These are phyloP conservation scores for Trichomonas tenax DNA, from an alignment of 208 protist genomes.

Conservation along the genomic window DNA sequence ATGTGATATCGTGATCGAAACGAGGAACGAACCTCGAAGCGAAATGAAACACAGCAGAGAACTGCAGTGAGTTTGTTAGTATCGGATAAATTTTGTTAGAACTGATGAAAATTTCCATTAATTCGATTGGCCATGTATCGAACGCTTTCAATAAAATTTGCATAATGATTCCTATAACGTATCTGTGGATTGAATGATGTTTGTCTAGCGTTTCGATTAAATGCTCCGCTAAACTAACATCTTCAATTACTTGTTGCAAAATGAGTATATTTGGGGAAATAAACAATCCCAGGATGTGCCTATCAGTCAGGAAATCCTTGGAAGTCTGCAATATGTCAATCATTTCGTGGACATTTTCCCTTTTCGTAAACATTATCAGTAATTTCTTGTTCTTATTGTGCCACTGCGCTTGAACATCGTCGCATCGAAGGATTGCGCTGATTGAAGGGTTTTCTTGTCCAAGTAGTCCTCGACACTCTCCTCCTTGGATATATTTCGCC, in stretches of 20 bases:
- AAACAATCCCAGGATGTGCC: not conserved
- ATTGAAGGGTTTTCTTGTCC: not conserved
- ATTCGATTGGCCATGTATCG: not conserved
- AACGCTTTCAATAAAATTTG: not conserved
- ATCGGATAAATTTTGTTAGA: not conserved
- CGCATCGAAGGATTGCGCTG: not conserved
- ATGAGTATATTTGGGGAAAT: not conserved
- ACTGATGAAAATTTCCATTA: not conserved
- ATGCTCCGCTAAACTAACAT: not conserved
- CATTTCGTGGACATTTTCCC: not conserved
- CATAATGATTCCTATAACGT: not conserved
- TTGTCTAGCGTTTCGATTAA: not conserved
- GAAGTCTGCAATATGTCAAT: not conserved
- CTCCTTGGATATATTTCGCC: not conserved
- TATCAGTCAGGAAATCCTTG: not conserved
- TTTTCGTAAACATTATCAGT: not conserved
- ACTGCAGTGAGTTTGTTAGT: not conserved
- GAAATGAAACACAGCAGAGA: not conserved
- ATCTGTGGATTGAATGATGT: not conserved
- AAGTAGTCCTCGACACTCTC: not conserved
- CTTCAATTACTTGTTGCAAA: not conserved
- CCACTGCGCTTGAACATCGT: not conserved
- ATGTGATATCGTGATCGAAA: not conserved
- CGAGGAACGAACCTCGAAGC: not conserved
- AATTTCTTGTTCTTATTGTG: not conserved